Base-by-base conservation (phyloP, 2,329 filamentous ascomycete species). In the Pochonia chlamydosporia region DNA sequence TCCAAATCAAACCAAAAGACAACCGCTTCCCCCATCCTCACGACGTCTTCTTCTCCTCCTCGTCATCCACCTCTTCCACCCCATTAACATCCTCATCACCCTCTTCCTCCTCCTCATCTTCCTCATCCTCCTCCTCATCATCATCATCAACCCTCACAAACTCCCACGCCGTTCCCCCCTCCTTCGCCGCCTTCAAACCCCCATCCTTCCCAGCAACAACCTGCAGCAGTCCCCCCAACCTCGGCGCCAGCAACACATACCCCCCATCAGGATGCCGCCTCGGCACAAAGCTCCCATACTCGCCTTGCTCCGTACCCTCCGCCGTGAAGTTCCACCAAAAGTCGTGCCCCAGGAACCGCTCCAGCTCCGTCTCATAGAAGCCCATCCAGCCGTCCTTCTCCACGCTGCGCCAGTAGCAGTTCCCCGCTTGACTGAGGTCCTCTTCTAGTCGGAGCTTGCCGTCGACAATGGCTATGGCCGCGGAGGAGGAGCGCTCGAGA, bases 371-470 rank as follows among this genome's bases (percentile, higher is more conserved):
- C 28, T 52, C 44, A 11, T 36, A 23, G 31, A 52, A 52, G 6
- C 48, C 50, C 36, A 52, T 48, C 20, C 50, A 52, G 1, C 46
- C 46, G 14, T 51, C 40, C 21, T 40, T 49, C 23, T 50, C 50
- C 16, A 51, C 40, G 9, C 48, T 50, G 4, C 40, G 31, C 48
- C 48, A 52, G 40, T 39, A 39, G 20, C 35, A 39, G 10, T 39
- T 39, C 5, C 35, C 35, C 35, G 35, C 35, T 5, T 13, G 18
- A 11, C 8, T 13, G 4, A 39, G 10, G 35, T 39, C 35, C 35
- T 11, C 16, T 23, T 39, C 35, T 10, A 39, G 18, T 10, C 35
- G 20, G 8, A 39, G 18, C 35, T 13, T 23, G 35, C 35, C 35
- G 5, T 39, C 35, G 35, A 13, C n/a, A 23, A 39, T 39, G 35